Conservation (phyloP, 1,139 yeast genomes). For the Schwanniomyces etchellsii region DNA sequence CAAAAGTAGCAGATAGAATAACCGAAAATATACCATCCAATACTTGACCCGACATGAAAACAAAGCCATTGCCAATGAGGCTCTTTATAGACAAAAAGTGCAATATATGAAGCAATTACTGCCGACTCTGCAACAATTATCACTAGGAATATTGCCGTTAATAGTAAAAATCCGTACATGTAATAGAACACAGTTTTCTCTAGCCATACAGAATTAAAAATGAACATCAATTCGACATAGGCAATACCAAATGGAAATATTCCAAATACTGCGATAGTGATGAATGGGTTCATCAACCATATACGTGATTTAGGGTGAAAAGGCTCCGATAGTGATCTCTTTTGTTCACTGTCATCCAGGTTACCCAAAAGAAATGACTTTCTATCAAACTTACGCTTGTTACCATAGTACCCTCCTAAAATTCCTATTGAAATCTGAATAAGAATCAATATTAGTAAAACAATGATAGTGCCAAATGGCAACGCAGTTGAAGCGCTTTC, state of each 20-base stretch:
- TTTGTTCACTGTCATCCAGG: conserved; percentile 3
- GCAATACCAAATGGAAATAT: conserved; percentile 75
- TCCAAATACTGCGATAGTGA: conserved; percentile 45
- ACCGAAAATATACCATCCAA: conserved; percentile 61
- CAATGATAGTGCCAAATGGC: conserved; percentile 70
- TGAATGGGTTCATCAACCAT: conserved; percentile 18
- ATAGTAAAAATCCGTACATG: conserved; percentile 71
- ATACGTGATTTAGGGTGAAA: conserved; percentile 2
- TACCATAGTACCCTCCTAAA: conserved; percentile 64
- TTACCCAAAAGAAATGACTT: conserved; percentile 11
- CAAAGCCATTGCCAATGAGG: conserved; percentile 85
- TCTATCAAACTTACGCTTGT: conserved; percentile 23
- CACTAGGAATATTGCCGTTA: conserved; percentile 54
- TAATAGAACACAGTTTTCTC: conserved; percentile 75
- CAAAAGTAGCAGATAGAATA: conserved; percentile 68
- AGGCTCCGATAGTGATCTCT: too few relatives aligned
- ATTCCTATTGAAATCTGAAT: conserved; percentile 71
- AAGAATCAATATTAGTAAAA: conserved; percentile 51
- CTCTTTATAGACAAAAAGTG: conserved; percentile 53
- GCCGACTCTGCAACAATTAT: conserved; percentile 69
- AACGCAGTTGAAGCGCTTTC: conserved; percentile 71
- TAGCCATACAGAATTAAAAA: conserved; percentile 74
- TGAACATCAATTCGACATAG: conserved; percentile 69
- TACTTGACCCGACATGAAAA: conserved; percentile 67
- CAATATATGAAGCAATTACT: conserved; percentile 63